Conservation (phyloP, 371 early-diverging fungal genomes). For the Apophysomyces ossiformis region DNA sequence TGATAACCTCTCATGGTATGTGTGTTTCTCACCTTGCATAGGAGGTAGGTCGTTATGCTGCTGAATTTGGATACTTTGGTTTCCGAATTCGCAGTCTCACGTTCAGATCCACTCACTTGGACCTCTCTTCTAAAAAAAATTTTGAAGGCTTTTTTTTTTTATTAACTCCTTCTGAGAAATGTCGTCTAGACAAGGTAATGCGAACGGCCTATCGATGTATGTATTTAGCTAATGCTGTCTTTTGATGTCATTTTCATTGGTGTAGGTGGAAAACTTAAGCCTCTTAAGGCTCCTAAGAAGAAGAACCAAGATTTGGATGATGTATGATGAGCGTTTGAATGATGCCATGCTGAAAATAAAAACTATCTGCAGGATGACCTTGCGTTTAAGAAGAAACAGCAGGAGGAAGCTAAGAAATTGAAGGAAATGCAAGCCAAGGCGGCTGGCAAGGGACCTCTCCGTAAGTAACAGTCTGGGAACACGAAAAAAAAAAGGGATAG, state of each 20-base stretch:
- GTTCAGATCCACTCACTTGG: no score
- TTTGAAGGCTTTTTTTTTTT: constrained; percentile 12
- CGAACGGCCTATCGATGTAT: background rate
- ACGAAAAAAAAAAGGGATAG: background rate
- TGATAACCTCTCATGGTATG: no score
- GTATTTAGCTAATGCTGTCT: background rate
- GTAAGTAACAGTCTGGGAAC: constrained; percentile 48
- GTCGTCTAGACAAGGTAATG: constrained; percentile 34
- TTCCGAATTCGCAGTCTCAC: no score
- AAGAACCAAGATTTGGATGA: constrained; percentile 22
- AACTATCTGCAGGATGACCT: constrained; percentile 27
- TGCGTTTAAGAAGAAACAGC: constrained; percentile 73
- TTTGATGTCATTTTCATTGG: background rate
- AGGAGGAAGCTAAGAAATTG: constrained; percentile 82
- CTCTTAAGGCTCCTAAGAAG: constrained; percentile 34
- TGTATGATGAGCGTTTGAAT: background rate
- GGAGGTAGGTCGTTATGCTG: no score
- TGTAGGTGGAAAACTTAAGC: constrained; percentile 34
- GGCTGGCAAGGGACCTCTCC: constrained; percentile 75
- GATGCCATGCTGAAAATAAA: background rate
- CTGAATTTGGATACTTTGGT: no score
- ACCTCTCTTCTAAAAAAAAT: background rate
- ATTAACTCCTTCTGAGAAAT: constrained; percentile 9
- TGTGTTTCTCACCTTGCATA: no score
- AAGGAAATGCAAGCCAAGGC: constrained; percentile 84